These are phyloP conservation scores for Porphyrellus cyaneotinctus DNA, from an alignment of 768 basidiomycete species.

Conservation along the genomic window DNA sequence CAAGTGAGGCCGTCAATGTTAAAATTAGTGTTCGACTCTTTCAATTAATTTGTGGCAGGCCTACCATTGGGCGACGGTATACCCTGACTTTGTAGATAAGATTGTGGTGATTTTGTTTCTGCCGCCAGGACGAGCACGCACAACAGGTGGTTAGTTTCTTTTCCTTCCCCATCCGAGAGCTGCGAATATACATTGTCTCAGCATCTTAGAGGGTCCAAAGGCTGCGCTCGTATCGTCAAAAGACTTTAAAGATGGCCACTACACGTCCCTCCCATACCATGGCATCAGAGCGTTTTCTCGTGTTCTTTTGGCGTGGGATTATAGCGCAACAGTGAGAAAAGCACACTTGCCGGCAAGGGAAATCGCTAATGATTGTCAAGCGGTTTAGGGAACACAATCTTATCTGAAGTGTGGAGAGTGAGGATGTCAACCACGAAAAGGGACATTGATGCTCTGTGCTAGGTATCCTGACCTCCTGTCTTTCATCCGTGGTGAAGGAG, in stretches of 20 bases:
- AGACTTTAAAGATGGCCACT: constrained; percentile 52
- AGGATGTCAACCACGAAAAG: neutral
- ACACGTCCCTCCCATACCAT: constrained; percentile 40
- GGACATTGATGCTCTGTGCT: neutral
- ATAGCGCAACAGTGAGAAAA: constrained; percentile 51
- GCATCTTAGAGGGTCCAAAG: constrained; percentile 56
- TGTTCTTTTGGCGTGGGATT: constrained; percentile 49
- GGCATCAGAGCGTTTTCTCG: constrained; percentile 55
- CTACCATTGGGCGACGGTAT: constrained; percentile 53
- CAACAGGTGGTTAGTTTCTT: constrained; percentile 46
- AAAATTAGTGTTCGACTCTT: neutral
- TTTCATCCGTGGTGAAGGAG: constrained; percentile 49
- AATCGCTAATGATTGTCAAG: constrained; percentile 24
- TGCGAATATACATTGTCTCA: constrained; percentile 13
- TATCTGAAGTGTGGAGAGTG: constrained; percentile 41
- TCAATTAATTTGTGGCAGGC: constrained; percentile 31
- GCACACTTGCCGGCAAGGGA: constrained; percentile 78
- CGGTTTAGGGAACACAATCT: constrained; percentile 49
- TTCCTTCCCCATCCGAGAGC: neutral
- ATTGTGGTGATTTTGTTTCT: constrained; percentile 41
- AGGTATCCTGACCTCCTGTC: constrained; percentile 47
- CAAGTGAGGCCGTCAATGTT: constrained; percentile 25
- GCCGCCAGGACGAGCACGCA: constrained; percentile 53
- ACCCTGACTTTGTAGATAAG: constrained; percentile 51
- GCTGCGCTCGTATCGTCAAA: constrained; percentile 47